These are phyloP conservation scores for Fusarium sp. DNA, from an alignment of 2,329 filamentous ascomycete genomes.

Conservation along the genomic window DNA sequence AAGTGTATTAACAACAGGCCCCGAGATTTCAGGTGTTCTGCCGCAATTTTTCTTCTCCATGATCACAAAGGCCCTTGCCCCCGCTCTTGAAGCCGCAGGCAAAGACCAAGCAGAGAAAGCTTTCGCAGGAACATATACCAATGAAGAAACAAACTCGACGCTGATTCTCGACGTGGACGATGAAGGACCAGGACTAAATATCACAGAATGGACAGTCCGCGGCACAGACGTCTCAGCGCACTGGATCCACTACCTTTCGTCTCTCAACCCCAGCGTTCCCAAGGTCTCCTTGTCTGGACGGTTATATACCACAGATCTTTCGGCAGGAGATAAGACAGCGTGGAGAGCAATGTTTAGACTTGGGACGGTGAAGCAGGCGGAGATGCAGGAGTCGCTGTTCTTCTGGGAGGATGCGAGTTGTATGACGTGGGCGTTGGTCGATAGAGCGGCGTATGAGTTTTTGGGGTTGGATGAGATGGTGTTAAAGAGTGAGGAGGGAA, in stretches of 20 bases:
- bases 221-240: slow-evolving; percentile 9
- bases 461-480: slow-evolving; percentile 13
- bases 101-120: not conserved
- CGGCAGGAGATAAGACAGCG: accelerated
- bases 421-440: slow-evolving; percentile 1
- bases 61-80: slow-evolving; percentile 3
- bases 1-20: not conserved
- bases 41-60: slow-evolving; percentile 9
- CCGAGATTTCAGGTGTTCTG: slow-evolving; percentile 1
- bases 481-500: slow-evolving; percentile 3
- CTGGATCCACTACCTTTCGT: slow-evolving; percentile 1
- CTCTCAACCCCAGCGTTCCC: not conserved
- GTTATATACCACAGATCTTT: slow-evolving; percentile 1
- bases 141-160: slow-evolving; percentile 5
- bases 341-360: slow-evolving; percentile 15
- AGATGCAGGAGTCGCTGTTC: not conserved
- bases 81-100: slow-evolving; percentile 5
- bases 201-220: slow-evolving; percentile 11
- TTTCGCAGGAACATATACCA: slow-evolving; percentile 1
- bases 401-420: slow-evolving; percentile 23
- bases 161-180: not conserved
- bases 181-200: not conserved
- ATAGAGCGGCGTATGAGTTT: slow-evolving; percentile 5
- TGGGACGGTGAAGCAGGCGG: not conserved
- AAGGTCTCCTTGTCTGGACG: not conserved